A percentile compares a stretch with the other conserved stretches of the same genome.
Conservation (phyloP, 805 yeast genomes). For the Peterozyma xylosa region DNA sequence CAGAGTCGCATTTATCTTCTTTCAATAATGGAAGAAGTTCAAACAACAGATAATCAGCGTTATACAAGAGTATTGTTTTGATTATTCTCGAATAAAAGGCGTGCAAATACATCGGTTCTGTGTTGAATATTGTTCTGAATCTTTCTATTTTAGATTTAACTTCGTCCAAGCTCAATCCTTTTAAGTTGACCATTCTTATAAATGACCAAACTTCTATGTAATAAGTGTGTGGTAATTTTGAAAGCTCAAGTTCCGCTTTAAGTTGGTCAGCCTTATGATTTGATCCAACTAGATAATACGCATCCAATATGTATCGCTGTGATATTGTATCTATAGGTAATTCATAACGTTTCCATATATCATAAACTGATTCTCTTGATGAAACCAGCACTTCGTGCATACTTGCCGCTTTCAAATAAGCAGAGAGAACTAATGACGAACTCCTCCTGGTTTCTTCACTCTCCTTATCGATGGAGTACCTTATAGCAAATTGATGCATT, state of each 20-base stretch:
- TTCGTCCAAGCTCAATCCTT: neutral
- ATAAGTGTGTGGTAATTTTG: constrained; percentile 2
- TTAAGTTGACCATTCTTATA: neutral
- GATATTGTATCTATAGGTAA: neutral
- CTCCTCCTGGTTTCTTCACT: neutral
- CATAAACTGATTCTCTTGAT: constrained; percentile 5
- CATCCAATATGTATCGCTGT: constrained; percentile 3
- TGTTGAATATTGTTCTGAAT: neutral
- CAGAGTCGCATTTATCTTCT: neutral
- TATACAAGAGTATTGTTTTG: neutral
- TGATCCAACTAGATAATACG: too few relatives aligned
- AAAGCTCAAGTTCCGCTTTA: constrained; percentile 1
- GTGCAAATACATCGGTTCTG: neutral
- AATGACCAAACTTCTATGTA: neutral
- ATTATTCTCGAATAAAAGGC: neutral
- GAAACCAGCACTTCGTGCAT: neutral
- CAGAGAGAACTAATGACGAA: neutral
- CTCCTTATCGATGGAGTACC: neutral
- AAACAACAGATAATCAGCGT: neutral
- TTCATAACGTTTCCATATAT: constrained; percentile 3
- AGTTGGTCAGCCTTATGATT: neutral
- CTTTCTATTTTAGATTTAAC: neutral
- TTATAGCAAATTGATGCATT: constrained; percentile 5
- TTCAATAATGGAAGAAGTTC: neutral
- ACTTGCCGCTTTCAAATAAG: neutral